phyloP scores from a whole-genome alignment of 2,329 filamentous ascomycete species.

The Lasiodiplodia theobromae region DNA sequence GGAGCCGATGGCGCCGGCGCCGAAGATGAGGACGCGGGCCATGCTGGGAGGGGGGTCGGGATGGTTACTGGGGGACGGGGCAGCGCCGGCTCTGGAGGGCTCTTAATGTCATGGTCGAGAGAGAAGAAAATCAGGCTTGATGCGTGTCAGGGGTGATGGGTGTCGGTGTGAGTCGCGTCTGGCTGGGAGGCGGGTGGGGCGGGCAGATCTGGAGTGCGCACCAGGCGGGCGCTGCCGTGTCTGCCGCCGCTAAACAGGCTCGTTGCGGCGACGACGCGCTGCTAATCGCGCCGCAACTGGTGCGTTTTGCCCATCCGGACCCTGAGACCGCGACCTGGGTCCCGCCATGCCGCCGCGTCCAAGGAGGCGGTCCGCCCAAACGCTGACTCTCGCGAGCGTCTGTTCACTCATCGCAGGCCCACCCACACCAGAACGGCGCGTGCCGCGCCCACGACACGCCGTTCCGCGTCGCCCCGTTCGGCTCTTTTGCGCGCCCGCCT shows the following conservation, averaged over 20 bases:
- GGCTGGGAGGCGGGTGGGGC: not conserved
- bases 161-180: slow-evolving; percentile 21
- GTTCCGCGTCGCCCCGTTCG: not conserved
- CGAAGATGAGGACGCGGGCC: slow-evolving; percentile 47
- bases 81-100: not conserved
- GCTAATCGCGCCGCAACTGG: not conserved
- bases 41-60: slow-evolving; percentile 2
- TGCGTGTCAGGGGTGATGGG: slow-evolving; percentile 23
- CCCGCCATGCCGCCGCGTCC: not conserved
- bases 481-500: not conserved
- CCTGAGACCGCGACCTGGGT: not conserved
- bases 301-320: not conserved
- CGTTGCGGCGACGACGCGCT: not conserved
- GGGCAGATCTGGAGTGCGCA: slow-evolving; percentile 25
- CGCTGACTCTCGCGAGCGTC: not conserved
- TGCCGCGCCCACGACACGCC: no score
- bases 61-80: not conserved
- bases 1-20: slow-evolving; percentile 52
- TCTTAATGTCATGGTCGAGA: slow-evolving; percentile 25
- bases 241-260: slow-evolving; percentile 15
- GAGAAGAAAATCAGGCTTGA: slow-evolving; percentile 14
- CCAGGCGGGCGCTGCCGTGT: slow-evolving; percentile 24
- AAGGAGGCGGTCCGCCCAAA: slow-evolving; percentile 2
- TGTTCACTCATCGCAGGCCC: not conserved
- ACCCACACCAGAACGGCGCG: no score